Conservation (phyloP, 805 yeast species). For the Kockiozyma suomiensis region DNA sequence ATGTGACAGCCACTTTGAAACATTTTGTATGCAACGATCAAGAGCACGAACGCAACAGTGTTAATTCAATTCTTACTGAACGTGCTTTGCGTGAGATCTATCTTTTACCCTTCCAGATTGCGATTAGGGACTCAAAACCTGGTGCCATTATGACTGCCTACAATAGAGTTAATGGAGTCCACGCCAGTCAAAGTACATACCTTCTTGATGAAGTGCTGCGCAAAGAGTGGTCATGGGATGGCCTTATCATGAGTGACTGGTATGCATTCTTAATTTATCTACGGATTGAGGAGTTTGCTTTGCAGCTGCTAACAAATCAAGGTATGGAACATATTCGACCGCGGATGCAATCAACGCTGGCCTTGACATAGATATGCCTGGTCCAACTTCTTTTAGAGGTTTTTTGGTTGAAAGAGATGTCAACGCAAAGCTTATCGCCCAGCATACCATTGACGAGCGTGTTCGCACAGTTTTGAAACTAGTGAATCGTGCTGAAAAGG, state of each 20-base stretch:
- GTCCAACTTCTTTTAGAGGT: slow-evolving; percentile 54
- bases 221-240: slow-evolving; percentile 60
- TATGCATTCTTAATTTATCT: too few relatives aligned
- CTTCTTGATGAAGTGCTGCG: slow-evolving; percentile 53
- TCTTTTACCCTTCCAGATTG: slow-evolving; percentile 64
- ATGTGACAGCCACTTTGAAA: slow-evolving; percentile 54
- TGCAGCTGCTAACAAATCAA: too few relatives aligned
- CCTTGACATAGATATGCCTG: slow-evolving; percentile 69
- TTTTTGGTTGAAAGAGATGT: slow-evolving; percentile 50
- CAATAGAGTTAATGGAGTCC: slow-evolving; percentile 64
- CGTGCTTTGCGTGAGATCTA: slow-evolving; percentile 69
- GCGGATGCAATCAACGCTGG: slow-evolving; percentile 56
- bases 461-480: slow-evolving; percentile 51
- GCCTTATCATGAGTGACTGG: slow-evolving; percentile 67
- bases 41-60: slow-evolving; percentile 56
- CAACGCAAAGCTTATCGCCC: slow-evolving; percentile 46
- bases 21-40: slow-evolving; percentile 67
- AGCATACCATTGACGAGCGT: slow-evolving; percentile 47
- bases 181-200: slow-evolving; percentile 52
- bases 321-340: slow-evolving; percentile 56
- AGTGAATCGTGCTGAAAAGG: slow-evolving; percentile 47
- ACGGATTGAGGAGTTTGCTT: too few relatives aligned
- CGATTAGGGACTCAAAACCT: slow-evolving; percentile 56
- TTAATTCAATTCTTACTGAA: slow-evolving; percentile 55
- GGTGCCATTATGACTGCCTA: slow-evolving; percentile 62